These are phyloP conservation scores for Corylus heterophylla DNA, from an alignment of 306 rosid genomes.

Conservation along the genomic window DNA sequence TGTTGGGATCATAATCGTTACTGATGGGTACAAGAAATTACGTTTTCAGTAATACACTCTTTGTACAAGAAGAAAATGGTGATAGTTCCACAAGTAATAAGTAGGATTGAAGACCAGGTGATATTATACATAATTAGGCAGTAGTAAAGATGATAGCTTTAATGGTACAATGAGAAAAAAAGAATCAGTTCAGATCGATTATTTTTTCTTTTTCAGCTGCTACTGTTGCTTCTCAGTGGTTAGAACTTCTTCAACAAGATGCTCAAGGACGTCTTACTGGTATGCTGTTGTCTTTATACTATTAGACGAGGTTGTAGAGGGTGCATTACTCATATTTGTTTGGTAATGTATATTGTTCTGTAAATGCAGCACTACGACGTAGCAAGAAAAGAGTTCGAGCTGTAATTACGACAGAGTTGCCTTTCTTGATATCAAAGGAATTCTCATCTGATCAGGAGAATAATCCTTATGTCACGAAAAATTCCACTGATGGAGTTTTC, in stretches of 20 bases:
- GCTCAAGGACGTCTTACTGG: slow-evolving; percentile 89
- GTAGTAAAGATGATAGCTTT: neutral
- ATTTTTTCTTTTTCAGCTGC: slow-evolving; percentile 75
- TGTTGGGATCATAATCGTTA: slow-evolving; percentile 12
- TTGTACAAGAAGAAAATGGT: slow-evolving; percentile 6
- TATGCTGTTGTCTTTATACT: slow-evolving; percentile 23
- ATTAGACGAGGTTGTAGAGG: slow-evolving; percentile 15
- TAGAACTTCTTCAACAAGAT: slow-evolving; percentile 87
- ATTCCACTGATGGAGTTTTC: slow-evolving; percentile 36
- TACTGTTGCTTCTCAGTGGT: slow-evolving; percentile 92
- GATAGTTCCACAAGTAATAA: neutral
- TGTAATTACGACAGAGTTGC: slow-evolving; percentile 78
- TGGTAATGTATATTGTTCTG: slow-evolving; percentile 23
- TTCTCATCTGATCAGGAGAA: slow-evolving; percentile 54
- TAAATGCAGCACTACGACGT: slow-evolving; percentile 69
- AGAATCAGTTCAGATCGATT: slow-evolving; percentile 16
- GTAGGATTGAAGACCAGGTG: slow-evolving; percentile 1
- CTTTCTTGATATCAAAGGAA: slow-evolving; percentile 76
- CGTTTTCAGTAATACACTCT: slow-evolving; percentile 1
- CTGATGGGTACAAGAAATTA: slow-evolving; percentile 3
- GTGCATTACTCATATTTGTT: slow-evolving; percentile 8
- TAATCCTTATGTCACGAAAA: slow-evolving; percentile 33
- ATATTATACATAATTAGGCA: neutral
- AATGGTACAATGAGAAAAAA: slow-evolving; percentile 2
- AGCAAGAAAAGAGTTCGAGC: slow-evolving; percentile 83